Base-by-base conservation (phyloP, 176 grass and related monocot species). In the Oryza rufipogon region DNA sequence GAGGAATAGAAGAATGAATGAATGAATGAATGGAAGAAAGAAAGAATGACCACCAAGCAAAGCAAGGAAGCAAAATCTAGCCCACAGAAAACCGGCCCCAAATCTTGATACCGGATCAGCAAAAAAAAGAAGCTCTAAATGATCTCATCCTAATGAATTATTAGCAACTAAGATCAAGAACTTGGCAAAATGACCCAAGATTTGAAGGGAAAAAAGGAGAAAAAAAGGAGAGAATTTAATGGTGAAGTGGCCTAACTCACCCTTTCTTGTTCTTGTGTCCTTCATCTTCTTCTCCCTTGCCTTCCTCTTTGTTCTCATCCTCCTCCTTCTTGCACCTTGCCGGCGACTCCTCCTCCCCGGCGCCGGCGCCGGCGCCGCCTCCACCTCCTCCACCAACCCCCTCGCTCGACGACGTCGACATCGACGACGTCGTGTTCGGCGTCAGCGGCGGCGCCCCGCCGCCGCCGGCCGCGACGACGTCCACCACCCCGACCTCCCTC, bases 381-480 rank as follows among this genome's bases (percentile, higher is more conserved):
- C 68, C 76, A 0, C 30, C 84, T 0, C 70, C 90, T 2, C 77
- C 64, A 7, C 83, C 84, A 2, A 81, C 92, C 3, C 85, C 91
- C 80, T 98, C 95, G 51, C 79, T 95, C 2, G 93, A 98, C 26
- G 91, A 94, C 2, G 87, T 94, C 0, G 91, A 93, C 85, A 93
- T 89, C 3, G 93, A 98, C 7, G 96, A 98, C 61, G 84, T 90
- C 0, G 88, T 68, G 88, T 95, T 95, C 13, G 96, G 91, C 33
- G 96, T 97, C 19, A 80, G 32, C 51, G 94, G 94, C 48, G 69
- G 66, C 41, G 46, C 80, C 2, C 87, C 84, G 3, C 75, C 76
- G 4, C 86, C 73, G 51, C 20, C 20, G n/a, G 20, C n/a, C 20
- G 58, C 11, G 58, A 22, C n/a, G 58, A 22, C 9, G 9, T 63